phyloP scores from a whole-genome alignment of 805 yeast species.

The Suhomyces sp. region DNA sequence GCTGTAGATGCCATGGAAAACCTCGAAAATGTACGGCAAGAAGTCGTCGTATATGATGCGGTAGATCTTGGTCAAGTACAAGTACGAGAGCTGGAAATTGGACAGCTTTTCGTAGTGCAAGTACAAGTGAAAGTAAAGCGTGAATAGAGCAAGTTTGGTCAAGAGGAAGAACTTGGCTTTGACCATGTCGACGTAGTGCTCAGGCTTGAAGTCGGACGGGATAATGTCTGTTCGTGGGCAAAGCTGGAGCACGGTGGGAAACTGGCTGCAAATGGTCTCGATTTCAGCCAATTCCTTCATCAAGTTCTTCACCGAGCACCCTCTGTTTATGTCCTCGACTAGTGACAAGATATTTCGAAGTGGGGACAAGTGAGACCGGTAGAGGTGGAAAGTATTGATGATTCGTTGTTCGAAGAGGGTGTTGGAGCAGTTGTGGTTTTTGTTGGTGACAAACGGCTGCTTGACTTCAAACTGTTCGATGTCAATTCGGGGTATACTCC shows the following conservation, averaged over 20 bases:
- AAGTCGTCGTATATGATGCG: slow-evolving; percentile 7
- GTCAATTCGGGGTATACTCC: slow-evolving; percentile 14
- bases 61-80: slow-evolving; percentile 9
- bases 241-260: slow-evolving; percentile 4
- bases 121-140: slow-evolving; percentile 10
- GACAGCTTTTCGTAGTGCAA: slow-evolving; percentile 10
- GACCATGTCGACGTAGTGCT: slow-evolving; percentile 5
- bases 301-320: slow-evolving; percentile 11
- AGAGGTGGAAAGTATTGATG: slow-evolving; percentile 4
- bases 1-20: slow-evolving; percentile 8
- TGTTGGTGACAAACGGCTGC: slow-evolving; percentile 11
- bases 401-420: slow-evolving; percentile 11
- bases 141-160: slow-evolving; percentile 10
- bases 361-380: slow-evolving; percentile 7
- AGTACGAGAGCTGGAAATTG: slow-evolving; percentile 6
- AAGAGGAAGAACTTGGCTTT: slow-evolving; percentile 11
- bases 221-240: not conserved
- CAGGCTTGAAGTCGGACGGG: slow-evolving; percentile 1
- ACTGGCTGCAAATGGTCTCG: slow-evolving; percentile 7
- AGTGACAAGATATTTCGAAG: slow-evolving; percentile 11
- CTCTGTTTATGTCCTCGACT: slow-evolving; percentile 13
- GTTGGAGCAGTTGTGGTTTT: slow-evolving; percentile 15
- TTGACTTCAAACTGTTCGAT: slow-evolving; percentile 9
- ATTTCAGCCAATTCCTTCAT: slow-evolving; percentile 6
- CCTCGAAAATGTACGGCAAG: slow-evolving; percentile 12